These are phyloP conservation scores for Tilletia horrida DNA, from an alignment of 1,284 basidiomycete species.

Conservation along the genomic window DNA sequence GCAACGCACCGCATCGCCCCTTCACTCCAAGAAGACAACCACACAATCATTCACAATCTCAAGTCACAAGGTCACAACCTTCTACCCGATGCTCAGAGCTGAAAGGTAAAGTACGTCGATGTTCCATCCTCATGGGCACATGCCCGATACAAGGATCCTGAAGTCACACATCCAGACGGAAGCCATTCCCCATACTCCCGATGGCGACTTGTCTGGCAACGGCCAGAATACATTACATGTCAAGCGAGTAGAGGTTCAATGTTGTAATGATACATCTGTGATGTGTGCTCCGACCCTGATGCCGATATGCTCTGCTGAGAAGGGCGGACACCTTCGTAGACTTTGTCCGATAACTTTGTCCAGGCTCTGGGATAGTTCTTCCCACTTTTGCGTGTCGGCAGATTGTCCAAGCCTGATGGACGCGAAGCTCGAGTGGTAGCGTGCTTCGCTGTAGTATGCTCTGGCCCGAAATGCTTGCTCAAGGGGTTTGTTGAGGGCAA, in stretches of 20 bases:
- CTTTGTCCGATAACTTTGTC: background rate
- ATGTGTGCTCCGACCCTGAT: background rate
- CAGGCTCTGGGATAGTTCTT: background rate
- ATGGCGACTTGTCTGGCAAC: too few species aligned
- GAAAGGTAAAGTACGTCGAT: too few species aligned
- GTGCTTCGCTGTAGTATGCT: constrained; percentile 12
- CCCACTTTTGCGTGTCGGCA: background rate
- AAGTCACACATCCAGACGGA: too few species aligned
- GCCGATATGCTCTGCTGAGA: background rate
- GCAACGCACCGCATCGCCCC: too few species aligned
- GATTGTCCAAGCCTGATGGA: background rate
- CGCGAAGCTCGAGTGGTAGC: constrained; percentile 14
- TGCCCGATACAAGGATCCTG: too few species aligned
- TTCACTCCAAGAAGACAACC: too few species aligned
- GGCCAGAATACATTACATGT: background rate
- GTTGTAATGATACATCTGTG: background rate
- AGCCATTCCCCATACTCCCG: too few species aligned
- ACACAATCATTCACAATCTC: too few species aligned
- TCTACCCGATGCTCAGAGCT: too few species aligned
- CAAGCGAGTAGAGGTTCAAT: background rate
- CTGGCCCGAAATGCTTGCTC: background rate
- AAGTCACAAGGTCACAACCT: too few species aligned
- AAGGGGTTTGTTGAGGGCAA: constrained; percentile 10
- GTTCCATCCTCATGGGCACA: too few species aligned
- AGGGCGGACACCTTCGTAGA: background rate